Percentiles rank a stretch among this genome's conserved stretches.
These are phyloP conservation scores for Paecilomyces dactylethromorphus DNA, from an alignment of 2,329 filamentous ascomycete species.

Conservation along the genomic window DNA sequence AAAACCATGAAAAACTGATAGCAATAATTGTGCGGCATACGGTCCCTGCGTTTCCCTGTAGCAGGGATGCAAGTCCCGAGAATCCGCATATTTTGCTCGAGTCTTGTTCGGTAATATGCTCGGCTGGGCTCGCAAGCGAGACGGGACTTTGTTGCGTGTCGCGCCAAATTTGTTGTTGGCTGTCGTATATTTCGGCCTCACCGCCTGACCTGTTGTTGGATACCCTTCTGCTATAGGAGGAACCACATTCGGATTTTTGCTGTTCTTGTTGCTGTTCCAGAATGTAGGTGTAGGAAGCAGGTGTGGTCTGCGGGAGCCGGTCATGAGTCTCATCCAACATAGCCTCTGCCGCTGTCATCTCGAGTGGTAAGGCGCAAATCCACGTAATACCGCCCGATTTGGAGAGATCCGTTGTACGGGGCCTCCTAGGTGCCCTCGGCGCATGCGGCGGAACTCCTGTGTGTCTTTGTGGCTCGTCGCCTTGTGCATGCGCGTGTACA, in stretches of 20 bases:
- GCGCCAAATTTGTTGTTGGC: neutral
- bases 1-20: neutral
- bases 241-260: neutral
- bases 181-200: neutral
- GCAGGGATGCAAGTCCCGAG: neutral
- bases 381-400: neutral
- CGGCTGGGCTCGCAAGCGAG: neutral
- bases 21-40: neutral
- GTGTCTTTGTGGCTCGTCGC: neutral
- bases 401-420: neutral
- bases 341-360: conserved; percentile 6
- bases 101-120: neutral
- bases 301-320: conserved; percentile 2
- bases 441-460: neutral
- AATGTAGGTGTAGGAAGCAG: conserved; percentile 17
- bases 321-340: conserved; percentile 11
- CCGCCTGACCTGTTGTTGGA: neutral
- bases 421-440: neutral
- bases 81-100: neutral
- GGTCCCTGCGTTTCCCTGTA: neutral
- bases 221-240: neutral
- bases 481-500: neutral
- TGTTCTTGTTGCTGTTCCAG: no score
- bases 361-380: no score
- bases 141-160: neutral